A percentile compares a stretch with the other conserved stretches of the same genome.
phyloP scores from a whole-genome alignment of 2,329 filamentous ascomycete species.

The Iodosphaeria phyllophila region DNA sequence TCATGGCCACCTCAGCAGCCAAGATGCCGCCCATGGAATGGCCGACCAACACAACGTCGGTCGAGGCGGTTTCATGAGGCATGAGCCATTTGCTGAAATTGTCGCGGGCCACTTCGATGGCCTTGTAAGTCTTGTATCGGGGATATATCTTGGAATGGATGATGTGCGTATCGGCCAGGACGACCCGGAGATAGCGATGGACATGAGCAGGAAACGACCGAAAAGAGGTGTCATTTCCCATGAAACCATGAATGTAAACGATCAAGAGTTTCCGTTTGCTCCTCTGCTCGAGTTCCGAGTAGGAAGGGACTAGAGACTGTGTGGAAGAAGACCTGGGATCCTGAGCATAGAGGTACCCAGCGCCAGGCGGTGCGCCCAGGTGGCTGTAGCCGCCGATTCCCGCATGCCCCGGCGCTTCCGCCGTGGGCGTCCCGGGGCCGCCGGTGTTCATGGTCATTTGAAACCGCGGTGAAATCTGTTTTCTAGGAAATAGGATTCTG shows the following conservation, averaged over 20 bases:
- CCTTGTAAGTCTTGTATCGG: constrained; percentile 56
- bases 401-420: constrained; percentile 3
- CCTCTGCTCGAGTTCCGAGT: constrained; percentile 9
- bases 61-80: constrained; percentile 54
- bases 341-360: constrained; percentile 4
- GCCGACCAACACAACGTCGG: constrained; percentile 67
- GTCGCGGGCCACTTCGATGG: constrained; percentile 55
- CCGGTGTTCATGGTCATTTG: too few species aligned
- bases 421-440: too few species aligned
- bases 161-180: constrained; percentile 53
- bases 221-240: constrained; percentile 77
- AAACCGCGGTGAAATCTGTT: too few species aligned
- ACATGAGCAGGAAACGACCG: constrained; percentile 76
- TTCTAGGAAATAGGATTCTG: too few species aligned
- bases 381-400: constrained; percentile 1
- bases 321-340: constrained; percentile 32
- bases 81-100: constrained; percentile 70
- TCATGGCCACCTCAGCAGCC: constrained; percentile 58
- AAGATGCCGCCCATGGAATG: constrained; percentile 84
- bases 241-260: constrained; percentile 79
- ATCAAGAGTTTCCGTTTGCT: constrained; percentile 44
- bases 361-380: constrained; percentile 7
- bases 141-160: constrained; percentile 80
- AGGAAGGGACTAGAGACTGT: constrained; percentile 16
- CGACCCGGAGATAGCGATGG: constrained; percentile 50